Evolutionary conservation across 2,329 filamentous ascomycete genomes (phyloP), one percentile per base, ranked within the genome.

Genomic region (Ceratocystis smalleyi): DNA sequence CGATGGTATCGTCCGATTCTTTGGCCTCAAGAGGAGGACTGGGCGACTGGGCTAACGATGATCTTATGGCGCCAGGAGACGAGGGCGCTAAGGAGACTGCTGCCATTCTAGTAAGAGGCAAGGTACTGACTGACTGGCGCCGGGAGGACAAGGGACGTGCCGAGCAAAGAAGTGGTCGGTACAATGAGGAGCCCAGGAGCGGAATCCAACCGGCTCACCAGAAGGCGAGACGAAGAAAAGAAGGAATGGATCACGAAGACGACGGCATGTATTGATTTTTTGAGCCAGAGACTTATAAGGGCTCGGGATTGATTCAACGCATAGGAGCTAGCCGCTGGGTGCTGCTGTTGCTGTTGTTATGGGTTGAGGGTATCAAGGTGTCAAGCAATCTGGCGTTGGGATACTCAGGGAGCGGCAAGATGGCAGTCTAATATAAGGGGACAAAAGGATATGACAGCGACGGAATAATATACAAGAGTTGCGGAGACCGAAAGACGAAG

Each of bases 1-100:
- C 76, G 62, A 72, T 69, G 35, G 71, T 69, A 32, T 71, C 69
- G 61, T 75, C 74, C 65, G 70, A 64, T 59, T 77, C 76, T 69
- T 72, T 71, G 35, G 72, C 74, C 43, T 78, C 82, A 69, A 79
- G 80, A n/a, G 84, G 84, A 59, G 85, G 84, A 43, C 84, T 88
- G n/a, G 85, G 84, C 30, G 84, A 84, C 72, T 83, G 79, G 67
- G 81, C 73, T 68, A 79, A 76, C 63, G 84, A 75, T 65, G 77
- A 76, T 68, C 83, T 79, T 19, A 47, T n/a, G n/a, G 22, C 43
- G 51, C 60, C 51, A n/a, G 47, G 35, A n/a, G 55, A 61, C 32
- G 51, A 24, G 22, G 43, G 47, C 24, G 62, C 59, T 55, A 59
- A 40, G 7, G 19, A n/a, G 27, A 47, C 62, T 47, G 62, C 32